A percentile compares a stretch with the other conserved stretches of the same genome.
Evolutionary conservation across 2,329 filamentous ascomycete species (phyloP).

Genomic region (Phaeosphaeria sp.): DNA sequence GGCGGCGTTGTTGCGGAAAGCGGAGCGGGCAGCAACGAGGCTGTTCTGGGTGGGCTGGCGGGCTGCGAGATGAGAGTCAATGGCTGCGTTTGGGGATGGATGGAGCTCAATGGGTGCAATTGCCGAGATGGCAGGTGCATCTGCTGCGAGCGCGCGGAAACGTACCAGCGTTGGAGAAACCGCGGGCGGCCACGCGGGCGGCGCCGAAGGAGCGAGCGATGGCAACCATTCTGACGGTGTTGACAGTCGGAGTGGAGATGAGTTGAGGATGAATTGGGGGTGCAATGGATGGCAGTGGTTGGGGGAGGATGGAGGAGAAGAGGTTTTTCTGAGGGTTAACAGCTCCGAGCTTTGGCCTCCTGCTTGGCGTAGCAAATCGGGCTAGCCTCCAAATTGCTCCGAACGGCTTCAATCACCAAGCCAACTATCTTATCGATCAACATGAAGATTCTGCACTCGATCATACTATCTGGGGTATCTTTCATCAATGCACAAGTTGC

Average conservation of each 20-base stretch:
- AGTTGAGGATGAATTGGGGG: conserved; percentile 47
- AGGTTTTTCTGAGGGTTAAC: conserved; percentile 16
- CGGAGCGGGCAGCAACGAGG: conserved; percentile 49
- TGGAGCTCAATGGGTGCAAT: conserved; percentile 41
- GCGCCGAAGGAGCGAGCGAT: conserved; percentile 49
- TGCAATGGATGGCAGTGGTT: conserved; percentile 42
- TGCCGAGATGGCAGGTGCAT: conserved; percentile 35
- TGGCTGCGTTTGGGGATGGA: conserved; percentile 36
- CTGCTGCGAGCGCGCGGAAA: conserved; percentile 44
- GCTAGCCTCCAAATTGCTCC: conserved; percentile 15
- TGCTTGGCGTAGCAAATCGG: conserved; percentile 6
- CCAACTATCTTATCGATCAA: conserved; percentile 1
- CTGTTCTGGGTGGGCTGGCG: conserved; percentile 45
- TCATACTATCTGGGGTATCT: not conserved
- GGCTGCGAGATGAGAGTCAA: conserved; percentile 43
- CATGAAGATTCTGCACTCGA: not conserved
- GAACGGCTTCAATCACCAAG: conserved; percentile 9
- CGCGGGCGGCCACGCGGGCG: conserved; percentile 50
- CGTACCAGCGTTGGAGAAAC: conserved; percentile 48
- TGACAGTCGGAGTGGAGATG: conserved; percentile 47
- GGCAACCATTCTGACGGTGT: conserved; percentile 49
- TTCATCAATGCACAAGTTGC: no score
- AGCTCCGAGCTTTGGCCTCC: conserved; percentile 11
- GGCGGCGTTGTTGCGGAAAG: conserved; percentile 50
- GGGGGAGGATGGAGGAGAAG: conserved; percentile 34